Base-by-base conservation (phyloP, 1,284 basidiomycete species). In the Ceratobasidium sp. region DNA sequence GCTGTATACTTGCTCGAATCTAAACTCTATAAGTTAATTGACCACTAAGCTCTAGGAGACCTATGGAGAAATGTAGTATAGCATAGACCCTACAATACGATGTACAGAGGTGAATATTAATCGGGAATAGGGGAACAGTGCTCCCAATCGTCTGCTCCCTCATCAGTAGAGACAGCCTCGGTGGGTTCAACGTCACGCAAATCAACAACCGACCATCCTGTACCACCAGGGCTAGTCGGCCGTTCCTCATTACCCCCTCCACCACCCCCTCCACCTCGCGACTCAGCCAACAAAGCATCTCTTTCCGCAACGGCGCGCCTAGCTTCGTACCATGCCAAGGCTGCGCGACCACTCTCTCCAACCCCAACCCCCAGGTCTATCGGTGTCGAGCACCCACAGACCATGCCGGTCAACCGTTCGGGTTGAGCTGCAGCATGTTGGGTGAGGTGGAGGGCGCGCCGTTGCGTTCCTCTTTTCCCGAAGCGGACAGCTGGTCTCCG, bases 391-490 rank as follows among this genome's bases (percentile, higher is more conserved):
- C 68, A 71, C 68, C 68, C 68, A 59, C 68, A 71, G 49, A 71
- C 56, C 24, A 71, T 29, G 41, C 41, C 29, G 29, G 54, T 71
- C 68, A 71, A 71, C 68, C 68, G 54, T 71, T 71, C 68, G 68
- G 68, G 56, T 71, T 71, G 54, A 71, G 68, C 54, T 71, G 68
- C 41, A 71, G 56, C 54, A 71, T 48, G 54, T 71, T 71, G 54
- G 54, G 54, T 34, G 53, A 27, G 68, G 41, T 59, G 68, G 68
- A 71, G 54, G 68, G 68, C 43, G 27, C 56, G 54, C 68, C 68
- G 68, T 71, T 71, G 68, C 68, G 68, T 54, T 71, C 68, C 39
- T 59, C 68, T 71, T 71, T 71, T 71, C 68, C 68, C 68, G 68
- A 71, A 53, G 56, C 68, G 13, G 68, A 59, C 41, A 71, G 39